Percentiles rank a stretch among this genome's conserved stretches.
These are phyloP conservation scores for Geranium incanum DNA, from an alignment of 441 rosid genomes.

Conservation along the genomic window DNA sequence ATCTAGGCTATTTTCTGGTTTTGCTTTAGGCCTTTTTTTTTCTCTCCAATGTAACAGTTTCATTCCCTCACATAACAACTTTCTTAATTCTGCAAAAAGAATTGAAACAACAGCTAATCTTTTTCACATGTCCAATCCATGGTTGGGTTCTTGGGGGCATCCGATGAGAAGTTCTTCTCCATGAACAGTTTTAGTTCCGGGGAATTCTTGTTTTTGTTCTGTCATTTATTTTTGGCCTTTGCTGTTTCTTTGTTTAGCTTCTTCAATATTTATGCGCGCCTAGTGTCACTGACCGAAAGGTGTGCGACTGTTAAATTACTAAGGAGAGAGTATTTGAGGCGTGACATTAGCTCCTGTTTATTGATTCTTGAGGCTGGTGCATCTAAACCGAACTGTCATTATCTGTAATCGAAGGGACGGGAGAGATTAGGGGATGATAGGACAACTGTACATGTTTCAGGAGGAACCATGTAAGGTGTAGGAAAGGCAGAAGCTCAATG, in stretches of 20 bases:
- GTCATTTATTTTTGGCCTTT: not conserved
- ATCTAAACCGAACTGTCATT: not conserved
- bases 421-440: slow-evolving; percentile 24
- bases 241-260: not conserved
- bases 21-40: slow-evolving; percentile 23
- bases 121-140: slow-evolving; percentile 33
- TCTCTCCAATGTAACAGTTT: slow-evolving; percentile 14
- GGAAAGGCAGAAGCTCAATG: slow-evolving; percentile 28
- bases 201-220: not conserved
- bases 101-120: slow-evolving; percentile 28
- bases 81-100: slow-evolving; percentile 38
- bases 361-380: no score
- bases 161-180: slow-evolving; percentile 33
- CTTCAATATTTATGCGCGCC: not conserved
- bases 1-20: slow-evolving; percentile 23
- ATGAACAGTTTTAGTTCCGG: slow-evolving; percentile 26
- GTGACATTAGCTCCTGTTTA: no score
- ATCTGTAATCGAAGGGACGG: slow-evolving; percentile 8
- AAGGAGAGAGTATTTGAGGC: no score
- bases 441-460: slow-evolving; percentile 22
- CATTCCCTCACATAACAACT: slow-evolving; percentile 23
- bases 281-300: no score
- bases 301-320: no score
- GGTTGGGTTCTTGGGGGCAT: slow-evolving; percentile 32
- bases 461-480: slow-evolving; percentile 25